Evolutionary conservation across 768 basidiomycete genomes (phyloP).

Genomic region (Tylopilus intermedius): DNA sequence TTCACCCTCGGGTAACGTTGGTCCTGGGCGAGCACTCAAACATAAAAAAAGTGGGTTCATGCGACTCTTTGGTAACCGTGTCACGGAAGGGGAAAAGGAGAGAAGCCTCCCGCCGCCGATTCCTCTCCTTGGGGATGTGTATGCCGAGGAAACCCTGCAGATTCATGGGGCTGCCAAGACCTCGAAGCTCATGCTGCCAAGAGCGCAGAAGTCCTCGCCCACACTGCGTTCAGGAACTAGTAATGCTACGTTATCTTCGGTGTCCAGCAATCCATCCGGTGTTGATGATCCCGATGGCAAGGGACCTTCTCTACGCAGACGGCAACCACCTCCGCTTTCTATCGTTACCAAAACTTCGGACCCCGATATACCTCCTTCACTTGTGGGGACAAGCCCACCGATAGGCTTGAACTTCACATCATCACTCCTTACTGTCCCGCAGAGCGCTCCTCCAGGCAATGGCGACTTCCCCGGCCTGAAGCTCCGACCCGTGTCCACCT

Average conservation of each 20-base stretch:
- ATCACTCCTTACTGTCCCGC: conserved; percentile 31
- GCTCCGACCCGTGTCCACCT: conserved; percentile 69
- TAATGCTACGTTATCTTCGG: conserved; percentile 15
- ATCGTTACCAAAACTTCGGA: conserved; percentile 26
- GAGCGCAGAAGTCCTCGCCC: conserved; percentile 38
- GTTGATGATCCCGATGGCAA: conserved; percentile 20
- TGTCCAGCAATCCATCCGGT: neutral
- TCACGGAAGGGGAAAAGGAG: conserved; percentile 31
- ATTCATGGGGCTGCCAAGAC: conserved; percentile 27
- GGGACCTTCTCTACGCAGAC: conserved; percentile 22
- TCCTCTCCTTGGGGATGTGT: conserved; percentile 42
- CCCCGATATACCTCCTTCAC: conserved; percentile 9
- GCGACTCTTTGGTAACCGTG: conserved; percentile 62
- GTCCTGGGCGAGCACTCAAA: conserved; percentile 48
- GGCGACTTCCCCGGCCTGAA: conserved; percentile 62
- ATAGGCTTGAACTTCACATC: conserved; percentile 8
- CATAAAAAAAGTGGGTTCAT: conserved; percentile 82
- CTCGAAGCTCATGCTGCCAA: conserved; percentile 28
- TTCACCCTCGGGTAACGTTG: conserved; percentile 6
- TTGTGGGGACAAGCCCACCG: conserved; percentile 11
- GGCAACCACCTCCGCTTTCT: conserved; percentile 27
- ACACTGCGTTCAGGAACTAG: conserved; percentile 21
- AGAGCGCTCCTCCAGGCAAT: conserved; percentile 63
- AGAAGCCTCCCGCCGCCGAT: conserved; percentile 50
- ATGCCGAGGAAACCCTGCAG: conserved; percentile 24